phyloP scores from a whole-genome alignment of 495 filamentous ascomycete genomes.

The Aspergillus mulundensis region DNA sequence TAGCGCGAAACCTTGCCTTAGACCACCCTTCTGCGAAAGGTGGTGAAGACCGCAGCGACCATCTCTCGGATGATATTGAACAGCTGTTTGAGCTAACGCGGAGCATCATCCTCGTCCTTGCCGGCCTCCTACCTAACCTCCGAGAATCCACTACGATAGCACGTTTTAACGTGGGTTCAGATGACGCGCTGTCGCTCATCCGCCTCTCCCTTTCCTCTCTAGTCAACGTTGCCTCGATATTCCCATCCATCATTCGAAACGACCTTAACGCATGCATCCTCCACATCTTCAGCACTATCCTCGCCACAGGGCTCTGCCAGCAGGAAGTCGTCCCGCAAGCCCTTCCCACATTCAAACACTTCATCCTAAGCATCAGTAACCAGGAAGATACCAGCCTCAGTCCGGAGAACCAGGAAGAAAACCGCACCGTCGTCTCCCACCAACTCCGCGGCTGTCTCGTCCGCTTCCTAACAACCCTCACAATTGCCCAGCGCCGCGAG shows the following conservation, averaged over 20 bases:
- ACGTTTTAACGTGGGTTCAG: conserved; percentile 55
- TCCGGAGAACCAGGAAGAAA: conserved; percentile 29
- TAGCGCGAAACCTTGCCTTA: conserved; percentile 82
- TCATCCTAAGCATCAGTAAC: conserved; percentile 68
- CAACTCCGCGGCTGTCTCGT: conserved; percentile 71
- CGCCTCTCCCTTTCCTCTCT: conserved; percentile 76
- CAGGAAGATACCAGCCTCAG: conserved; percentile 25
- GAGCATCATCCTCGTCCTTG: conserved; percentile 89
- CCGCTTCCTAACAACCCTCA: conserved; percentile 74
- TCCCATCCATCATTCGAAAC: conserved; percentile 92
- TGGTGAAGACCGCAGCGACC: conserved; percentile 60
- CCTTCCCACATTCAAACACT: conserved; percentile 86
- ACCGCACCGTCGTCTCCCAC: conserved; percentile 35
- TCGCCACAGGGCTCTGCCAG: conserved; percentile 83
- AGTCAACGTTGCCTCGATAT: conserved; percentile 90
- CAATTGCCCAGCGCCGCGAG: conserved; percentile 79
- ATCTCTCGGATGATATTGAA: conserved; percentile 93
- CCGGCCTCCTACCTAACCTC: conserved; percentile 81
- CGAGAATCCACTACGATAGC: conserved; percentile 68
- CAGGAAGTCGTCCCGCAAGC: conserved; percentile 83
- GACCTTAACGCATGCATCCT: conserved; percentile 96
- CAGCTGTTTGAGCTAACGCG: conserved; percentile 95
- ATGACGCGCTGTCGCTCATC: conserved; percentile 81
- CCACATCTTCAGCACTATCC: conserved; percentile 91
- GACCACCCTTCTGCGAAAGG: conserved; percentile 84